A percentile compares a stretch with the other conserved stretches of the same genome.
phyloP scores from a whole-genome alignment of 129 eudicot genomes.

The Escallonia herrerae region DNA sequence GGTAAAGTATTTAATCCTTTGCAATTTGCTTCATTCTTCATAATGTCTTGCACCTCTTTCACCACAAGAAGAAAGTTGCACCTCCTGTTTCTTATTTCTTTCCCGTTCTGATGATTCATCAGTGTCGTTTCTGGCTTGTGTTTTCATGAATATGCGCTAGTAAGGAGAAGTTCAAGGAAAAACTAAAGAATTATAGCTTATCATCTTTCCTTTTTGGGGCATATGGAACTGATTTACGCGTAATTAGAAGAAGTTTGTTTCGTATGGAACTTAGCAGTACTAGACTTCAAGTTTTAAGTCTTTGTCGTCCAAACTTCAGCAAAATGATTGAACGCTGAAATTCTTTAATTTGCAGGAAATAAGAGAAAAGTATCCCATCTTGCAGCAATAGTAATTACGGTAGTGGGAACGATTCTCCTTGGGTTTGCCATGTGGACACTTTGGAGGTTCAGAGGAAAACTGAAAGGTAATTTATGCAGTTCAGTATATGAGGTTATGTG shows the following conservation, averaged over 20 bases:
- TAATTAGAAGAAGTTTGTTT: no score
- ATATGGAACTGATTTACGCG: no score
- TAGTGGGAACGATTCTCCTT: constrained; percentile 27
- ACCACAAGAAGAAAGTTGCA: no score
- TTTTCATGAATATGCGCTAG: no score
- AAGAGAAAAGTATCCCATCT: constrained; percentile 8
- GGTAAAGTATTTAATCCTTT: constrained; percentile 27
- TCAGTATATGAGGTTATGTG: background rate
- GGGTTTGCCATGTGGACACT: constrained; percentile 27
- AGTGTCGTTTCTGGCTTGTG: no score
- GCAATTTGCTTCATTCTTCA: constrained; percentile 1
- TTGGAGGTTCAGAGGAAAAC: constrained; percentile 36
- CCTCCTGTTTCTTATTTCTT: background rate
- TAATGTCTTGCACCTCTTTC: background rate
- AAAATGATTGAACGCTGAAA: background rate
- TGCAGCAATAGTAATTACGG: constrained; percentile 19
- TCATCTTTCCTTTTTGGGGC: no score
- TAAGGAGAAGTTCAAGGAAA: no score
- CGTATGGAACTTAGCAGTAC: no score
- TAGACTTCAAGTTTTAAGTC: no score
- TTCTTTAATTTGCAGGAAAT: constrained; percentile 22
- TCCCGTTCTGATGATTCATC: background rate
- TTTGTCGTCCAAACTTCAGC: no score
- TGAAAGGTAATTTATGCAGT: constrained; percentile 25
- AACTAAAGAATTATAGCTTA: no score